Evolutionary conservation across 2,329 filamentous ascomycete species (phyloP).

Genomic region (Clarireedia sp.): DNA sequence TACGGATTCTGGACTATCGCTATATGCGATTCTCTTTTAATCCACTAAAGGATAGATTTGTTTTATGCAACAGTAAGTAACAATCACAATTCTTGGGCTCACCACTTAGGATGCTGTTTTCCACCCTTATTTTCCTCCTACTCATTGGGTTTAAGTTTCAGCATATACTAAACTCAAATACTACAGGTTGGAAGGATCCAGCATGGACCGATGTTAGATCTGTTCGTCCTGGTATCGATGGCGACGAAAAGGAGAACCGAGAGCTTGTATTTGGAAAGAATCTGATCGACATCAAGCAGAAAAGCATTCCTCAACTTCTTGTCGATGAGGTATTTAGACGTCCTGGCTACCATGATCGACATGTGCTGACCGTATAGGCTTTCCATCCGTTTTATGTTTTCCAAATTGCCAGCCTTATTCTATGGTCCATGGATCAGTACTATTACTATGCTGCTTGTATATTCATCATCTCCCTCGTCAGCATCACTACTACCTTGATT

Average conservation of each 20-base stretch:
- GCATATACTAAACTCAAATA: background rate
- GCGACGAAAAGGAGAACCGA: conserved; percentile 76
- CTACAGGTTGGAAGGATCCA: conserved; percentile 72
- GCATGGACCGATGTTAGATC: conserved; percentile 71
- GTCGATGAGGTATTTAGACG: conserved; percentile 64
- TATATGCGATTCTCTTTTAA: conserved; percentile 93
- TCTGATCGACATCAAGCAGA: conserved; percentile 87
- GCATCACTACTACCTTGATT: conserved; percentile 79
- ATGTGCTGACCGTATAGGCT: conserved; percentile 55
- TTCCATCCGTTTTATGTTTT: conserved; percentile 99
- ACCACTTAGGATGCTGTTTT: no score
- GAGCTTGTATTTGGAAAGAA: conserved; percentile 86
- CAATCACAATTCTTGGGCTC: no score
- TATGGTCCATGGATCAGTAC: conserved; percentile 95
- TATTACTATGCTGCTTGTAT: conserved; percentile 97
- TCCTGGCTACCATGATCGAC: background rate
- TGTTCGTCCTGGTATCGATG: conserved; percentile 73
- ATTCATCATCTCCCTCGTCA: conserved; percentile 87
- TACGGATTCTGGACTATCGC: conserved; percentile 81
- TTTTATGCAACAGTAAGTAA: conserved; percentile 59
- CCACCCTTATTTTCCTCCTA: no score
- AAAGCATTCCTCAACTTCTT: conserved; percentile 72
- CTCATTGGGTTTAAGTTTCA: background rate
- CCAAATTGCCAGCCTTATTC: conserved; percentile 83
- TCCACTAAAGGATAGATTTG: conserved; percentile 79